These are phyloP conservation scores for Aspergillus sp. DNA, from an alignment of 2,329 filamentous ascomycete genomes.

Conservation along the genomic window DNA sequence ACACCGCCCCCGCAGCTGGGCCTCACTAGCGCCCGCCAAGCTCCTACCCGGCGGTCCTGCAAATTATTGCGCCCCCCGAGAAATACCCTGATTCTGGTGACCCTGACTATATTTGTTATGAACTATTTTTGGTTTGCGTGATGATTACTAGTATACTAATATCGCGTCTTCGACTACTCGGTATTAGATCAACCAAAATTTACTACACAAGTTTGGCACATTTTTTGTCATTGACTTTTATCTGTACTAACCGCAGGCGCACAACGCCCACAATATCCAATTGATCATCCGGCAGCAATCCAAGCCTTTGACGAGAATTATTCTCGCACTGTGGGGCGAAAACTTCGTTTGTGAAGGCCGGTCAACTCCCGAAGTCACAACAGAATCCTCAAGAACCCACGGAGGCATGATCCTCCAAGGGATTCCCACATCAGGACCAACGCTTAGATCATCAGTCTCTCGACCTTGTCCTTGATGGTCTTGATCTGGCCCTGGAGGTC, in stretches of 20 bases:
- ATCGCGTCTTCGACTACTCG: not conserved
- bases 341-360: not conserved
- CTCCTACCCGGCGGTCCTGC: not conserved
- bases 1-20: conserved; percentile 12
- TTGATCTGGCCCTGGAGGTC: conserved; percentile 88
- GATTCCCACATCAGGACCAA: not conserved
- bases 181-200: not conserved
- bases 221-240: no score
- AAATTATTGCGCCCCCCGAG: not conserved
- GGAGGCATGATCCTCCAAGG: not conserved
- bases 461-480: conserved; percentile 89
- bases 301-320: no score
- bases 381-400: not conserved
- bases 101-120: no score
- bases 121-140: no score
- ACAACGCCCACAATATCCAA: no score
- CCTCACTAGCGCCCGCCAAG: not conserved
- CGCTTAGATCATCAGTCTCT: conserved; percentile 85
- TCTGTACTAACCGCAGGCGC: no score
- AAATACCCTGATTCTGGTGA: not conserved
- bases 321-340: no score
- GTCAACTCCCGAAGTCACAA: not conserved
- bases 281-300: no score
- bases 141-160: no score
- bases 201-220: no score